Conservation (phyloP, 495 filamentous ascomycete species). For the Talaromyces borbonicus region DNA sequence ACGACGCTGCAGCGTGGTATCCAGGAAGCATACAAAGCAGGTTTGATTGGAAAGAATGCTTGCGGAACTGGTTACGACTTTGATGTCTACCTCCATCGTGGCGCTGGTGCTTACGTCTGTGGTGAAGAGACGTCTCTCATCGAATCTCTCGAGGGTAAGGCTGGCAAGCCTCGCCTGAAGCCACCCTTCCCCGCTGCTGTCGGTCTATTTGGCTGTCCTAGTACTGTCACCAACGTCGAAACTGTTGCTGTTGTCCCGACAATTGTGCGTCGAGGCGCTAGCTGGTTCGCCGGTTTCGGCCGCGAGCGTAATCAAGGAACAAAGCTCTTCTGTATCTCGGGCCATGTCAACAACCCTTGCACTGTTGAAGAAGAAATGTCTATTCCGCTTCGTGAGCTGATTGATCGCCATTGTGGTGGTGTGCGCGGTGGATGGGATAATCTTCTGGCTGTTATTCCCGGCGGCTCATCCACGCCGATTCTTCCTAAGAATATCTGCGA, state of each 20-base stretch:
- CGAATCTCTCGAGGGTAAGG: slow-evolving; percentile 96
- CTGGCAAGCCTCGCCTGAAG: slow-evolving; percentile 96
- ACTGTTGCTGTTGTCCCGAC: slow-evolving; percentile 92
- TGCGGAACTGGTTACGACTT: slow-evolving; percentile 96
- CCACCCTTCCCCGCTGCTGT: slow-evolving; percentile 96
- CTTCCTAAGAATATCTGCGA: slow-evolving; percentile 80
- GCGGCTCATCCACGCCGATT: slow-evolving; percentile 93
- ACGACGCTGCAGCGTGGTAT: slow-evolving; percentile 89
- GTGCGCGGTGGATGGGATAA: slow-evolving; percentile 98
- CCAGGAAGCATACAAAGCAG: slow-evolving; percentile 91
- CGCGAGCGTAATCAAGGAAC: slow-evolving; percentile 93
- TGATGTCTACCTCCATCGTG: slow-evolving; percentile 92
- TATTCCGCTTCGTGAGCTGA: slow-evolving; percentile 86
- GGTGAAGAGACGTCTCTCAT: slow-evolving; percentile 97
- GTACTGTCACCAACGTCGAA: slow-evolving; percentile 96
- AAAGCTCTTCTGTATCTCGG: slow-evolving; percentile 97
- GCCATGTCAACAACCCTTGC: slow-evolving; percentile 95
- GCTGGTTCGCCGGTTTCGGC: slow-evolving; percentile 87
- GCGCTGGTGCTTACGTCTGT: slow-evolving; percentile 95
- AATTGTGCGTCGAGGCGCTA: slow-evolving; percentile 84
- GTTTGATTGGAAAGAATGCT: slow-evolving; percentile 94
- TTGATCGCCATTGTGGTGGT: slow-evolving; percentile 95
- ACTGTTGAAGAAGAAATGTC: slow-evolving; percentile 99
- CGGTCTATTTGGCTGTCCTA: slow-evolving; percentile 94
- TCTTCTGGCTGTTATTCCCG: slow-evolving; percentile 86